Evolutionary conservation across 257 asterid genomes (phyloP), one percentile per base, ranked within the genome.

Genomic region (Thymus mandschuricus): DNA sequence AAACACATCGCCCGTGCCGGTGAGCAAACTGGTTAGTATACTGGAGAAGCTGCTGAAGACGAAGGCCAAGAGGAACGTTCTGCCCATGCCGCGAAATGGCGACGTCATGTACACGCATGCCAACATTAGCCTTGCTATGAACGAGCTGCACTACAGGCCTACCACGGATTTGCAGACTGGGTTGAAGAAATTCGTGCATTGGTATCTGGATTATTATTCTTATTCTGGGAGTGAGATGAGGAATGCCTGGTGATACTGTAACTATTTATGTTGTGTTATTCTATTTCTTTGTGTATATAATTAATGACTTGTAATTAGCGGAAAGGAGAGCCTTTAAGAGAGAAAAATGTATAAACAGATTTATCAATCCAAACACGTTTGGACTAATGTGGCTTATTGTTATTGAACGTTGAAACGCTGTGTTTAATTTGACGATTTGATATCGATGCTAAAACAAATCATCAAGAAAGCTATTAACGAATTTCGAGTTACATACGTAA

Each of bases 21-120:
- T 93, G 84, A 88, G 75, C 70, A 93, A 89, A 31, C 78, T 93
- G 64, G 98, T 93, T 31, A 85, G 90, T 5, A 93, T 93, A 10
- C 38, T 93, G 64, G 98, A 93, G 81, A 81, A 71, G 51, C 28
- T 89, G 80, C 64, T 93, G 38, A 71, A 50, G 43, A 64, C 79
- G 31, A 91, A 85, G 85, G 96, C 98, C 2, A 89, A 87, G 78
- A 84, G 76, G 81, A 81, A 81, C 40, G 92, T 87, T 27, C 52
- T 89, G 10, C 89, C 77, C 68, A 93, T 93, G 96, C 98, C 98
- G 0, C 48, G 95, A 74, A 93, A 93, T 85, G 98, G 98, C 35
- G 98, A 93, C 89, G 98, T 93, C 30, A 91, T 95, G 10, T 93
- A 33, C 59, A 93, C 98, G 0, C 98, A 93, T 61, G 98, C 98